Conservation (phyloP, 805 yeast species). For the Starmerella stellata region DNA sequence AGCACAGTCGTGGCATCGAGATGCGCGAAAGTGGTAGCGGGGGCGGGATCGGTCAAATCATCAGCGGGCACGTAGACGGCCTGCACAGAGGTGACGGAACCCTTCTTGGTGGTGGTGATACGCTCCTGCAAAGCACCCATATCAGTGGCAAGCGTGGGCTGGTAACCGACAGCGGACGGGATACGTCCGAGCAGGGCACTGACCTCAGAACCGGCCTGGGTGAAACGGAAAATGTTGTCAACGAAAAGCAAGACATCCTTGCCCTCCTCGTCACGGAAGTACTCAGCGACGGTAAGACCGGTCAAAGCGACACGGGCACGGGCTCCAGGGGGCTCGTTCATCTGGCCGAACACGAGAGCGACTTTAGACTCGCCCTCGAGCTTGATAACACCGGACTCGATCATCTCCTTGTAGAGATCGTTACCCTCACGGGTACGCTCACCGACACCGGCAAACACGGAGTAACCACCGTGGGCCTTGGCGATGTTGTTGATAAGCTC, state of each 20-base stretch:
- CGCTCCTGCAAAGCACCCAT: constrained; percentile 99
- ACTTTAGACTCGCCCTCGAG: constrained; percentile 99
- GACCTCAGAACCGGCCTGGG: constrained; percentile 99
- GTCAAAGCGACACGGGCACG: constrained; percentile 99
- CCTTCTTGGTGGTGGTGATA: constrained; percentile 98
- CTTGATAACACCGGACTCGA: constrained; percentile 99
- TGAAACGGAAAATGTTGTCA: constrained; percentile 99
- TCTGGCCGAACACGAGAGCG: constrained; percentile 98
- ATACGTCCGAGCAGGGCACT: constrained; percentile 99
- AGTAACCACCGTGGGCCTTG: constrained; percentile 99
- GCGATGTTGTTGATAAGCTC: constrained; percentile 99
- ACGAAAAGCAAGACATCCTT: constrained; percentile 98
- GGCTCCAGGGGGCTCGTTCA: constrained; percentile 99
- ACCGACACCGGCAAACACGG: constrained; percentile 99
- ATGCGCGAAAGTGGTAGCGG: constrained; percentile 99
- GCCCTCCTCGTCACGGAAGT: constrained; percentile 99
- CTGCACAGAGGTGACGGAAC: constrained; percentile 99
- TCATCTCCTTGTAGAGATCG: constrained; percentile 99
- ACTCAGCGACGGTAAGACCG: constrained; percentile 98
- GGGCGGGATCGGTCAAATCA: constrained; percentile 99
- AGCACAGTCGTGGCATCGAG: constrained; percentile 99
- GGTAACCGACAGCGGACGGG: constrained; percentile 99
- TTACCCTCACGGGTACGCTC: constrained; percentile 99
- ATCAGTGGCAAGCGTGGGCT: constrained; percentile 99
- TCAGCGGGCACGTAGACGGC: constrained; percentile 99